Conservation (phyloP, 208 protist genomes). For the Porcisia deanei region DNA sequence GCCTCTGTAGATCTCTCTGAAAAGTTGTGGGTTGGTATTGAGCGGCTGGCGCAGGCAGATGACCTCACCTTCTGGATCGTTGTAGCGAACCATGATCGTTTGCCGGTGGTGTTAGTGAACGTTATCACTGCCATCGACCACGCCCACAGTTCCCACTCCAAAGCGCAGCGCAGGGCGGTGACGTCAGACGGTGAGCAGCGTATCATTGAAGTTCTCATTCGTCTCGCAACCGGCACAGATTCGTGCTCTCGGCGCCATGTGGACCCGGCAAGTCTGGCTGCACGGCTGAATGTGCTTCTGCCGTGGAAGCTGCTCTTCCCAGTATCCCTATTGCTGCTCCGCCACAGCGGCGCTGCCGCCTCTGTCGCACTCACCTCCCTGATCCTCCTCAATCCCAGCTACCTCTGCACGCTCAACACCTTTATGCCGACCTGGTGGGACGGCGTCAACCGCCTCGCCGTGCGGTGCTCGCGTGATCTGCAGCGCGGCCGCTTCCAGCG, state of each 20-base stretch:
- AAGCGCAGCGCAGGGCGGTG: conserved; percentile 36
- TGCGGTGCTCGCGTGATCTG: conserved; percentile 61
- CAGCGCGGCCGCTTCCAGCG: conserved; percentile 80
- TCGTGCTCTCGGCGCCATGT: conserved; percentile 39
- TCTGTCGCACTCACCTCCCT: conserved; percentile 63
- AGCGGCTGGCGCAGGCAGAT: conserved; percentile 61
- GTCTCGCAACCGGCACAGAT: conserved; percentile 54
- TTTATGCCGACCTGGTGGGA: conserved; percentile 65
- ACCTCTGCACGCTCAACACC: conserved; percentile 48
- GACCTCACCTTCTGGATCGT: conserved; percentile 88
- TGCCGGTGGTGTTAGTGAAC: conserved; percentile 48
- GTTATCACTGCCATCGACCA: conserved; percentile 58
- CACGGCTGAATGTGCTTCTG: conserved; percentile 46
- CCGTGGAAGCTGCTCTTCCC: conserved; percentile 53
- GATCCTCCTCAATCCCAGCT: conserved; percentile 57
- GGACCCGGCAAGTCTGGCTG: conserved; percentile 37
- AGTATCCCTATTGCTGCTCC: conserved; percentile 52
- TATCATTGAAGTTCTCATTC: conserved; percentile 54
- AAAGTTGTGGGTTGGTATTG: conserved; percentile 63
- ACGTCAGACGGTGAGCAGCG: conserved; percentile 39
- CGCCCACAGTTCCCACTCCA: conserved; percentile 64
- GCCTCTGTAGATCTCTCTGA: conserved; percentile 60
- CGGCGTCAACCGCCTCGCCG: conserved; percentile 48
- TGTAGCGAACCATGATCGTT: conserved; percentile 51
- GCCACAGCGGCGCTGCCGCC: conserved; percentile 53